A percentile compares a stretch with the other conserved stretches of the same genome.
Evolutionary conservation across 345 rosid species (phyloP).

Genomic region (Populus davidiana): DNA sequence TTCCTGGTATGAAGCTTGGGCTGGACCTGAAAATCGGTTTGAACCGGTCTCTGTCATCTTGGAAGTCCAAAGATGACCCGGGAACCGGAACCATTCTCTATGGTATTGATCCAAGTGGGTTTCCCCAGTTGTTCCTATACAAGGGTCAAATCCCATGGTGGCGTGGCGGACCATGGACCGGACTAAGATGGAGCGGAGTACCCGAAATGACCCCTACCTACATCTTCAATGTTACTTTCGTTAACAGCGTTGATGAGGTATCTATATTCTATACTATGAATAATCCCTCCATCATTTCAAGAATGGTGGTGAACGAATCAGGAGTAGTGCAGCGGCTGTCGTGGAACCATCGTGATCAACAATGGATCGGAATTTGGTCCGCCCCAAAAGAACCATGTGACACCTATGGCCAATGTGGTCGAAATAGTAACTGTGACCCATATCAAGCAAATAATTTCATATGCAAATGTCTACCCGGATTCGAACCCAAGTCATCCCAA

Average conservation of each 20-base stretch:
- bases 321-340: conserved; percentile 45
- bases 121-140: conserved; percentile 47
- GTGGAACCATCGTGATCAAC: conserved; percentile 39
- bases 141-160: conserved; percentile 29
- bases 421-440: conserved; percentile 47
- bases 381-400: conserved; percentile 69
- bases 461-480: conserved; percentile 68
- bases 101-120: conserved; percentile 33
- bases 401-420: conserved; percentile 54
- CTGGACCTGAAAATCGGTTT: too few relatives aligned
- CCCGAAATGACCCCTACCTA: conserved; percentile 47
- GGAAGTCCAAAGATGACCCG: conserved; percentile 24
- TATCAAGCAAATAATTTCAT: conserved; percentile 39
- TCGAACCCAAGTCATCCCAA: conserved; percentile 46
- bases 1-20: too few relatives aligned
- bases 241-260: conserved; percentile 21
- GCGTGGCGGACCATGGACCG: conserved; percentile 66
- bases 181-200: conserved; percentile 64
- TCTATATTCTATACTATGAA: too few relatives aligned
- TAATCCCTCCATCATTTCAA: too few relatives aligned
- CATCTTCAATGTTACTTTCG: conserved; percentile 33
- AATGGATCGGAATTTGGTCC: conserved; percentile 52
- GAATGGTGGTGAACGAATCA: neutral
- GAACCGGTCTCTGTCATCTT: too few relatives aligned
- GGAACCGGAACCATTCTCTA: conserved; percentile 6